These are phyloP conservation scores for Xylaria sp. DNA, from an alignment of 2,329 filamentous ascomycete species.

Conservation along the genomic window DNA sequence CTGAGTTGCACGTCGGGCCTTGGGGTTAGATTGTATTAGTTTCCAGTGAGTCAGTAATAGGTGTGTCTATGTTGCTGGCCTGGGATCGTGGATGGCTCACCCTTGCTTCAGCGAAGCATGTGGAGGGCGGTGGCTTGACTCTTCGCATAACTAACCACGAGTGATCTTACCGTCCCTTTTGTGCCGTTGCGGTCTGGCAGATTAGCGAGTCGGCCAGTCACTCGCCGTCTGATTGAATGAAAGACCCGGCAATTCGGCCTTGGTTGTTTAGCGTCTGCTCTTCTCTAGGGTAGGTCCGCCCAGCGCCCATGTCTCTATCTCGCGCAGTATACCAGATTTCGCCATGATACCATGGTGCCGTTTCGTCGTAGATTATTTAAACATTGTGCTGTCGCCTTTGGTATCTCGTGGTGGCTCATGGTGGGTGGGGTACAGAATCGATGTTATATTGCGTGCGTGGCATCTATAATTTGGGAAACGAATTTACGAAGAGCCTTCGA, in stretches of 20 bases:
- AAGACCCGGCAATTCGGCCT: not conserved
- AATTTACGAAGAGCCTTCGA: too few relatives aligned
- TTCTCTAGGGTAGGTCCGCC: conserved; percentile 11
- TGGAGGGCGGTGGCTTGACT: not conserved
- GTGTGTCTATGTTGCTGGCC: not conserved
- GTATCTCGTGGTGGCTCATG: too few relatives aligned
- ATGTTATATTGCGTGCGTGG: too few relatives aligned
- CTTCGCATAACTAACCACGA: not conserved
- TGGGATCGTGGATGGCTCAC: not conserved
- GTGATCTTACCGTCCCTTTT: not conserved
- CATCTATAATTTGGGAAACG: too few relatives aligned
- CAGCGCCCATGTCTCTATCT: not conserved
- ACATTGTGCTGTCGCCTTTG: not conserved
- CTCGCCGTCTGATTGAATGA: not conserved
- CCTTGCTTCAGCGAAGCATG: not conserved
- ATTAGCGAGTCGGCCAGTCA: not conserved
- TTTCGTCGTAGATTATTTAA: too few relatives aligned
- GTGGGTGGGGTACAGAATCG: too few relatives aligned
- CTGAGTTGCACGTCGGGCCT: not conserved
- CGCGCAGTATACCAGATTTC: not conserved
- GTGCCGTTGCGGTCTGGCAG: not conserved
- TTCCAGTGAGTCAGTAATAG: not conserved
- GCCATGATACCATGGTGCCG: not conserved
- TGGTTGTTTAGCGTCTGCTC: not conserved
- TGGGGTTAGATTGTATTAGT: too few relatives aligned